Conservation (phyloP, 1,284 basidiomycete genomes). For the Boletellus deceptivus region DNA sequence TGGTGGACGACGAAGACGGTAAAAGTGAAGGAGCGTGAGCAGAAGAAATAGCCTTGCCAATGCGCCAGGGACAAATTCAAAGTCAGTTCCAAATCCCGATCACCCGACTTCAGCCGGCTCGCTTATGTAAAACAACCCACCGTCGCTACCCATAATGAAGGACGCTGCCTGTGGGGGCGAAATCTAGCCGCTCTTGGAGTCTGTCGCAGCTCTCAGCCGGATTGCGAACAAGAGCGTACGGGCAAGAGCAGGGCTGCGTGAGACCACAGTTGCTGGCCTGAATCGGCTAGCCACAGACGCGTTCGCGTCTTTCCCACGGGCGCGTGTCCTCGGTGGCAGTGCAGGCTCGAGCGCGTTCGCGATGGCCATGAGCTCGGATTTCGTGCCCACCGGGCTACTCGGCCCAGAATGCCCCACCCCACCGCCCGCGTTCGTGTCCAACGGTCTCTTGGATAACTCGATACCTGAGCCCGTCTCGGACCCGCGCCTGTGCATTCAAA, state of each 20-base stretch:
- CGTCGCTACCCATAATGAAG: neutral
- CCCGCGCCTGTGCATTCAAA: neutral
- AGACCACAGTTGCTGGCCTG: too few relatives aligned
- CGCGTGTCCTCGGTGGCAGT: neutral
- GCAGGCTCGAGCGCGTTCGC: too few relatives aligned
- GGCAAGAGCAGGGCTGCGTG: too few relatives aligned
- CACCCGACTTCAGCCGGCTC: conserved; percentile 31
- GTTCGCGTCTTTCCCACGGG: conserved; percentile 15
- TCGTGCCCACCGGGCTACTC: conserved; percentile 30
- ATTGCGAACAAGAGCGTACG: too few relatives aligned
- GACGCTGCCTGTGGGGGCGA: too few relatives aligned
- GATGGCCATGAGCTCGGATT: conserved; percentile 1
- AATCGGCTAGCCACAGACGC: conserved; percentile 1
- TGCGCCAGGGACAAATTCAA: conserved; percentile 20
- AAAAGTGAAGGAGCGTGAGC: conserved; percentile 12
- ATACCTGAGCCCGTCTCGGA: neutral
- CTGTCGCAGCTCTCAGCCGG: too few relatives aligned
- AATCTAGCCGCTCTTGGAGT: too few relatives aligned
- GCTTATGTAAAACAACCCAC: conserved; percentile 26
- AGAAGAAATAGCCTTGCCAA: conserved; percentile 33
- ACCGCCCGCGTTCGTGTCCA: conserved; percentile 25
- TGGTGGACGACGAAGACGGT: conserved; percentile 42
- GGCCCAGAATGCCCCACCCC: neutral
- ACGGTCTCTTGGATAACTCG: conserved; percentile 30
- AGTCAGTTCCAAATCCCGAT: conserved; percentile 32